Conservation (phyloP, 1,139 yeast species). For the Insectozyma bohioensis region DNA sequence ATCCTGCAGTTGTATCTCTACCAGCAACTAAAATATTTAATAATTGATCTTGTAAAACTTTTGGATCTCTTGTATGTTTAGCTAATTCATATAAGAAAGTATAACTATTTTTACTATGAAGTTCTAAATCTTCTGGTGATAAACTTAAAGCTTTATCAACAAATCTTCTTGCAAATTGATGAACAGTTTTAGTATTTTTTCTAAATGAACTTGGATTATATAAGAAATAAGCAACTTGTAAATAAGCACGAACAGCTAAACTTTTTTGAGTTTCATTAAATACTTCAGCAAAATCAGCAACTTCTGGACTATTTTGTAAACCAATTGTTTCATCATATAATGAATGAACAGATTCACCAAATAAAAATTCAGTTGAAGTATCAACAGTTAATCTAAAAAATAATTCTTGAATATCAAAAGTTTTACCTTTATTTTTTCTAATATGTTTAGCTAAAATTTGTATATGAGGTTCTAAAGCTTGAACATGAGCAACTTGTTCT, state of each 20-base stretch:
- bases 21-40: conserved; percentile 55
- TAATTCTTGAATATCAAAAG: conserved; percentile 37
- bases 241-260: conserved; percentile 26
- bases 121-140: conserved; percentile 35
- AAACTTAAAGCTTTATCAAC: conserved; percentile 30
- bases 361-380: conserved; percentile 58
- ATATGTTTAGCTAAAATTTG: conserved; percentile 36
- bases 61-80: conserved; percentile 49
- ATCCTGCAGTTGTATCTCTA: conserved; percentile 58
- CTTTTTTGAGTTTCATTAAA: conserved; percentile 32
- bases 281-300: conserved; percentile 20
- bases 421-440: conserved; percentile 19
- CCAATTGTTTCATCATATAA: conserved; percentile 33
- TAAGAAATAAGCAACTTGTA: conserved; percentile 28
- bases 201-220: conserved; percentile 32
- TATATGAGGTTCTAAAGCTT: conserved; percentile 45
- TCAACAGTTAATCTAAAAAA: conserved; percentile 52
- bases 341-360: conserved; percentile 52
- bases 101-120: conserved; percentile 38
- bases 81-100: conserved; percentile 51
- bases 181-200: conserved; percentile 27
- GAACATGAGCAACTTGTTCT: conserved; percentile 49
- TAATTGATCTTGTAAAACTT: conserved; percentile 48
- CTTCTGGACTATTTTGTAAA: conserved; percentile 14
- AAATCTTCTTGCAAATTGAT: conserved; percentile 34